Evolutionary conservation across 1,284 basidiomycete genomes (phyloP).

Genomic region (Trichosporon sp.): DNA sequence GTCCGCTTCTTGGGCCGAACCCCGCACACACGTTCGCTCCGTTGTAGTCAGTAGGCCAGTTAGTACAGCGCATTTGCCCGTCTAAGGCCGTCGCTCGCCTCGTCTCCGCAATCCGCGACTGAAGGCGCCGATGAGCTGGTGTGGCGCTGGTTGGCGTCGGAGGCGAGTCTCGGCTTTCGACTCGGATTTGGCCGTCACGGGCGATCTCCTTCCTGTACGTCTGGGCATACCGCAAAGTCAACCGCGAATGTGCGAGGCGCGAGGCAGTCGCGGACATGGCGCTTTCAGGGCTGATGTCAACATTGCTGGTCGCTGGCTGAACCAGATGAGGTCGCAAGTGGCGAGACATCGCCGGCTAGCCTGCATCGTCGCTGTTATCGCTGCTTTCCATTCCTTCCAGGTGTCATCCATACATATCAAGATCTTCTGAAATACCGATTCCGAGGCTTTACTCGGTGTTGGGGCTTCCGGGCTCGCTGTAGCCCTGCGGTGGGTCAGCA

Average conservation of each 20-base stretch:
- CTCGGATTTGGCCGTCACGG: background rate
- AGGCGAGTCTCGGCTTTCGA: background rate
- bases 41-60: background rate
- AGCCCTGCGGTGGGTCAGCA: background rate
- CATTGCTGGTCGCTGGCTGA: background rate
- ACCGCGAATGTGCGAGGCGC: background rate
- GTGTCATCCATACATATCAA: background rate
- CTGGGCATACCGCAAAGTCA: background rate
- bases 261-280: background rate
- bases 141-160: background rate
- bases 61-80: background rate
- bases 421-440: background rate
- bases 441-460: background rate
- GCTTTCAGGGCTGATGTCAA: background rate
- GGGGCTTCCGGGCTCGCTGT: conserved; percentile 1
- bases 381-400: background rate
- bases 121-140: too few relatives aligned
- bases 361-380: background rate
- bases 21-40: background rate
- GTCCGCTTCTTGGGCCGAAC: background rate
- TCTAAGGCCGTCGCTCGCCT: background rate
- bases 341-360: background rate
- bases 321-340: background rate
- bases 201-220: background rate
- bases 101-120: background rate